Conservation (phyloP, 306 rosid genomes). For the Acacia melanoxylon region DNA sequence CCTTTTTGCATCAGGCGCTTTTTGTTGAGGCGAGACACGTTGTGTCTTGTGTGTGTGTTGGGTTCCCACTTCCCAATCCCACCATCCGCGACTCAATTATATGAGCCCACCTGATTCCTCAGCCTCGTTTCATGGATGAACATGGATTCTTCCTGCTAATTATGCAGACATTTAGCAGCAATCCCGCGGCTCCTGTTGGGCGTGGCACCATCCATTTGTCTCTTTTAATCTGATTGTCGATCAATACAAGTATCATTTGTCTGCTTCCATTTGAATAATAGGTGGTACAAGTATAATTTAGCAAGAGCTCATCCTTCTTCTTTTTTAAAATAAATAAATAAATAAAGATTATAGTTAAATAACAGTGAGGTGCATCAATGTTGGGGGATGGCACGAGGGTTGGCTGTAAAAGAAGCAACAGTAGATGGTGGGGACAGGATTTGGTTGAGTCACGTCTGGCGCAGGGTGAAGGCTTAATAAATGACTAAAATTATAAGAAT, state of each 20-base stretch:
- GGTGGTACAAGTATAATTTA: too few relatives aligned
- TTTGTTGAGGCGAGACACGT: slow-evolving; percentile 6
- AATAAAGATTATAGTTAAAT: too few relatives aligned
- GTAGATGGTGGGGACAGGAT: not conserved
- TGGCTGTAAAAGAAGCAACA: not conserved
- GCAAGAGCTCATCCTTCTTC: not conserved
- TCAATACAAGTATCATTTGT: not conserved
- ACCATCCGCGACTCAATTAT: not conserved
- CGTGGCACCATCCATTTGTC: not conserved
- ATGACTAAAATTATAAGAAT: not conserved
- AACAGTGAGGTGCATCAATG: too few relatives aligned
- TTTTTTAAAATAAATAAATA: too few relatives aligned
- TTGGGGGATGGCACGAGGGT: not conserved
- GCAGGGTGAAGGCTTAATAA: not conserved
- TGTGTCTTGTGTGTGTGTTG: not conserved
- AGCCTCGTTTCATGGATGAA: not conserved
- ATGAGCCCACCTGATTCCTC: not conserved
- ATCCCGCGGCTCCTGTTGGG: not conserved
- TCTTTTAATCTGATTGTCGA: not conserved
- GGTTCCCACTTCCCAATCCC: not conserved
- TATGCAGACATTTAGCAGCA: not conserved
- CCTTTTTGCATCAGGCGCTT: slow-evolving; percentile 3
- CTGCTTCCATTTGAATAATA: not conserved
- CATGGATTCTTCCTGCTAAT: not conserved
- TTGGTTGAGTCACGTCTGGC: not conserved